Conservation (phyloP, 805 yeast genomes). For the Metschnikowia bowlesiae region DNA sequence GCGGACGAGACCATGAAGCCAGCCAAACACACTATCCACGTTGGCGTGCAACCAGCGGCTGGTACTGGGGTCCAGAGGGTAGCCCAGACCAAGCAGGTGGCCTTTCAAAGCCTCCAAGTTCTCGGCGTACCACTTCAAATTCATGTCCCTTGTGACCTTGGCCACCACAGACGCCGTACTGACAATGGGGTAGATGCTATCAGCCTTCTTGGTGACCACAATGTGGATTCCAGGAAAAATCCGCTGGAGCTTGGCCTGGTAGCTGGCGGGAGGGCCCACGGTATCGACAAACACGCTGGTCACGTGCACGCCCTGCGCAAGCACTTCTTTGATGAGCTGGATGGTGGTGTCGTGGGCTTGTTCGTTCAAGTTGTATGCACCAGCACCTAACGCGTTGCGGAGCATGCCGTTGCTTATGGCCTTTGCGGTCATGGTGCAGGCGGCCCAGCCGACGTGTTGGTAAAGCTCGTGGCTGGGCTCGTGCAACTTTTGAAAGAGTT, state of each 20-base stretch:
- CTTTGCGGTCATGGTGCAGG: constrained; percentile 76
- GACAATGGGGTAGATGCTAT: constrained; percentile 85
- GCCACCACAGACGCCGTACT: constrained; percentile 95
- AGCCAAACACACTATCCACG: constrained; percentile 77
- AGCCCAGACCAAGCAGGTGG: constrained; percentile 75
- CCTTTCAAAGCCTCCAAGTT: constrained; percentile 22
- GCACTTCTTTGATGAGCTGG: constrained; percentile 60
- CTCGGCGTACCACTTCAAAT: constrained; percentile 36
- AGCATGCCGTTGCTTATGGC: constrained; percentile 91
- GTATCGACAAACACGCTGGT: constrained; percentile 85
- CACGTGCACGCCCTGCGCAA: constrained; percentile 59
- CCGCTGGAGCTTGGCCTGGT: constrained; percentile 67
- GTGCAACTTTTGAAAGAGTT: constrained; percentile 58
- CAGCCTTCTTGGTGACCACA: constrained; percentile 93
- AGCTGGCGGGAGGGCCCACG: constrained; percentile 89
- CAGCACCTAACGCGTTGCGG: constrained; percentile 44
- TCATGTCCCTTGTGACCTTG: constrained; percentile 86
- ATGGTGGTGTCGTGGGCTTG: constrained; percentile 97
- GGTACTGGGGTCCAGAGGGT: constrained; percentile 90
- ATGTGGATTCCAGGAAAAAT: constrained; percentile 68
- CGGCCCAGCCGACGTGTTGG: constrained; percentile 78
- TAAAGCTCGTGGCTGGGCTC: constrained; percentile 39
- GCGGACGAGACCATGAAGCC: constrained; percentile 69
- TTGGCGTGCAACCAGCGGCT: constrained; percentile 62
- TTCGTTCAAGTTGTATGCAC: constrained; percentile 74